Conservation (phyloP, 2,329 filamentous ascomycete genomes). For the Claviceps paspali region DNA sequence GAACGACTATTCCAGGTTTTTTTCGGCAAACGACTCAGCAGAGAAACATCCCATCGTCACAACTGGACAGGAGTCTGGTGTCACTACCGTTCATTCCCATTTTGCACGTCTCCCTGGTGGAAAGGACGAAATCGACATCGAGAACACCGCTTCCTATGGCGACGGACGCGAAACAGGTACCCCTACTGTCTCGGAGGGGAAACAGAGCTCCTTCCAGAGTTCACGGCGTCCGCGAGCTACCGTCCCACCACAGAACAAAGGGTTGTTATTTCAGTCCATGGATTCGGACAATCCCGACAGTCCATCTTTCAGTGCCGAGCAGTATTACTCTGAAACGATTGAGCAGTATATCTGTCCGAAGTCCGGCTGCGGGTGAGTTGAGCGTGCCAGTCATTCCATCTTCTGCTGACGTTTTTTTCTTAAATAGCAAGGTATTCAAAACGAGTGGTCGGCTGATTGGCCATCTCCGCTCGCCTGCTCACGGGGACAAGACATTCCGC, state of each 20-base stretch:
- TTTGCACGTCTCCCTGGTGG: neutral
- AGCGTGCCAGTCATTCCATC: no score
- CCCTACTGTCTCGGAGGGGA: neutral
- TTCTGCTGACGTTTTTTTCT: no score
- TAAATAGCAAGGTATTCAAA: conserved; percentile 25
- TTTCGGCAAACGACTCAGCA: conserved; percentile 4
- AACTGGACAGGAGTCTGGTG: neutral
- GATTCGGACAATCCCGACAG: conserved; percentile 29
- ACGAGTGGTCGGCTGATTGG: conserved; percentile 15
- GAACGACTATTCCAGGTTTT: conserved; percentile 13
- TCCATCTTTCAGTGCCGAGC: conserved; percentile 28
- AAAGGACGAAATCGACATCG: neutral
- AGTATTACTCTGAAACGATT: conserved; percentile 28
- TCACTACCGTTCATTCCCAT: neutral
- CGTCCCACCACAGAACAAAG: conserved; percentile 7
- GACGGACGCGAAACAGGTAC: neutral
- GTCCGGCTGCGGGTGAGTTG: conserved; percentile 31
- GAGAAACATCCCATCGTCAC: neutral
- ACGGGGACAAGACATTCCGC: conserved; percentile 18
- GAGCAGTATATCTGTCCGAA: conserved; percentile 39
- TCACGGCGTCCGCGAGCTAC: no score
- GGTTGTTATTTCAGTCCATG: conserved; percentile 6
- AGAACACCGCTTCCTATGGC: neutral
- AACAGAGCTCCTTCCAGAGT: conserved; percentile 1
- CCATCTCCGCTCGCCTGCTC: conserved; percentile 30